Evolutionary conservation across 352 stramenopile species (phyloP).

Genomic region (Achlya hypogyna): DNA sequence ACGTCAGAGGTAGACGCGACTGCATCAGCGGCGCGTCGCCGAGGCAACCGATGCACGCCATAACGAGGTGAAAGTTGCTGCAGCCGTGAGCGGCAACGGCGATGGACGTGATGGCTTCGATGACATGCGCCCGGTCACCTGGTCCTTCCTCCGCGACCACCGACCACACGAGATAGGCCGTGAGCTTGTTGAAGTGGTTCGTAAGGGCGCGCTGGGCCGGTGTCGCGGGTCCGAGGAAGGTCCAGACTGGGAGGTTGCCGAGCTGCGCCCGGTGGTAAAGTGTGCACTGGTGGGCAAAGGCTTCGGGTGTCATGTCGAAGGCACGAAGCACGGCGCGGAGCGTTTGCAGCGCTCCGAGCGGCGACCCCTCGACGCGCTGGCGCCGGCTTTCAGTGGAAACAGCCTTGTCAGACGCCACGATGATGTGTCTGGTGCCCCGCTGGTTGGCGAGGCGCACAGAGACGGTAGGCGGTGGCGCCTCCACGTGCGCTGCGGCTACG

Average conservation of each 20-base stretch:
- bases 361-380: not conserved
- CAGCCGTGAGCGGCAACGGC: slow-evolving; percentile 36
- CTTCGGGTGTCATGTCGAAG: slow-evolving; percentile 12
- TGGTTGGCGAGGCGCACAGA: too few relatives aligned
- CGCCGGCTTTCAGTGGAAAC: not conserved
- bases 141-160: slow-evolving; percentile 56
- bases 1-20: slow-evolving; percentile 51
- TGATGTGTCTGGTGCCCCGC: not conserved
- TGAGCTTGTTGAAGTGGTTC: slow-evolving; percentile 55
- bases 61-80: slow-evolving; percentile 72
- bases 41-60: slow-evolving; percentile 64
- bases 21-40: slow-evolving; percentile 63
- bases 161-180: slow-evolving; percentile 64
- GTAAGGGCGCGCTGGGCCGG: slow-evolving; percentile 41
- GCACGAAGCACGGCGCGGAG: not conserved
- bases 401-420: not conserved
- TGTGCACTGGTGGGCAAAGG: slow-evolving; percentile 57
- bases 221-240: slow-evolving; percentile 42
- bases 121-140: slow-evolving; percentile 56
- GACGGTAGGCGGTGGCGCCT: not conserved
- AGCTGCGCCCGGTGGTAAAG: slow-evolving; percentile 55
- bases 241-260: slow-evolving; percentile 35
- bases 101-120: slow-evolving; percentile 63
- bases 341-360: not conserved
- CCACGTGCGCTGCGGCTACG: not conserved